These are phyloP conservation scores for Fraxinus greggii DNA, from an alignment of 305 asterid genomes.

Conservation along the genomic window DNA sequence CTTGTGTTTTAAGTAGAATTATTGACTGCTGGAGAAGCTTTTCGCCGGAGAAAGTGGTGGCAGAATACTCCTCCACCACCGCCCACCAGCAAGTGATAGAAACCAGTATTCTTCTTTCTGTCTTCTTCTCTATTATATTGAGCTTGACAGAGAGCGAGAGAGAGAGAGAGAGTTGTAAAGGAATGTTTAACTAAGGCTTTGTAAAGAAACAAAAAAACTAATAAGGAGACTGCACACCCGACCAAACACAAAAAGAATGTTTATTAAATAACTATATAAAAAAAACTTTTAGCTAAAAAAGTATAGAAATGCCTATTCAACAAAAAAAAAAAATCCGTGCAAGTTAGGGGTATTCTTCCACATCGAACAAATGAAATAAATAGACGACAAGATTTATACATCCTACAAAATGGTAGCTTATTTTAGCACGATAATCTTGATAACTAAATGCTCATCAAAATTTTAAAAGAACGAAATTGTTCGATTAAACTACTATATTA, in stretches of 20 bases:
- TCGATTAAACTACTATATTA: not conserved
- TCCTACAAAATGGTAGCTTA: not conserved
- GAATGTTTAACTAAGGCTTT: constrained; percentile 30
- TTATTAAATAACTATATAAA: not conserved
- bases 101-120: constrained; percentile 25
- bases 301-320: not conserved
- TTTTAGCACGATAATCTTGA: not conserved
- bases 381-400: not conserved
- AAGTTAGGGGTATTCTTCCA: not conserved
- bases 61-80: constrained; percentile 38
- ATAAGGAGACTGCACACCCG: constrained; percentile 21
- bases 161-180: constrained; percentile 27
- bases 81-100: constrained; percentile 52
- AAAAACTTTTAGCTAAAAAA: not conserved
- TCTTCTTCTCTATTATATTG: not conserved
- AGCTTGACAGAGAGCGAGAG: constrained; percentile 8
- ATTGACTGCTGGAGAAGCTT: constrained; percentile 32
- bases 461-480: too few relatives aligned
- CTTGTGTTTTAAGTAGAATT: constrained; percentile 32
- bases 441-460: not conserved
- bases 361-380: not conserved
- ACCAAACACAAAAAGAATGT: constrained; percentile 22
- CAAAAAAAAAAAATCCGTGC: not conserved
- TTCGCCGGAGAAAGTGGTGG: constrained; percentile 42
- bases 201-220: constrained; percentile 21